Evolutionary conservation across 495 filamentous ascomycete species (phyloP), one percentile per base, ranked within the genome.

Genomic region (Neurospora cerealis): DNA sequence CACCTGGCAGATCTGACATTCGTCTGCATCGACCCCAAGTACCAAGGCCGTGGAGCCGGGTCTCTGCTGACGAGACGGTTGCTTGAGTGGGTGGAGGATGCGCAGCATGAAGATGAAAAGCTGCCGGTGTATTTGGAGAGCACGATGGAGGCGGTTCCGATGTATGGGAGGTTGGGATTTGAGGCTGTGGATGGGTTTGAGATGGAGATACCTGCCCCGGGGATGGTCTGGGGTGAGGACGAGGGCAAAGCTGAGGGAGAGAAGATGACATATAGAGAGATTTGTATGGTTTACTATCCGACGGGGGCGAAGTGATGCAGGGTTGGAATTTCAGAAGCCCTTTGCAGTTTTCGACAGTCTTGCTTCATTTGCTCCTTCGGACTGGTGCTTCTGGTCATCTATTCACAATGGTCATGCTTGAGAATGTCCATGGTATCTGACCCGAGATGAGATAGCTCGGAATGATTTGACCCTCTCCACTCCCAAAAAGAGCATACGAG

Each of bases 101-200:
- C 80, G 15, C 74, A 71, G 36, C 83, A 85, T 8, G 73, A 74
- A 8, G 82, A 85, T 13, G 28, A 8, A 66, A 17, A 17, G 54
- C 41, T 86, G 48, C 75, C 81, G 1, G 77, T 85, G 11, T 85
- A 86, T 71, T 77, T 87, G 6, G 85, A 87, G 60, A 83, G 81
- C 21, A 81, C 85, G 38, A 76, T 79, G n/a, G 41, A 80, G 2
- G 85, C 85, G 1, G 79, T 81, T 5, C 71, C 78, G 10, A 75
- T 86, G 74, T 87, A 87, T 72, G 77, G 78, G 39, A 79, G 75
- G 71, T 71, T 83, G 3, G 85, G 86, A 44, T 87, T 85, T 70
- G 71, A 71, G 40, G 71, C 13, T 0, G 71, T 82, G 0, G 80
- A 81, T 48, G 7, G 54, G 54, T 79, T 83, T 66, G 75, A 79